Percentiles rank a stretch among this genome's conserved stretches.
phyloP scores from a whole-genome alignment of 2,329 filamentous ascomycete species.

The Aspergillus sp. region DNA sequence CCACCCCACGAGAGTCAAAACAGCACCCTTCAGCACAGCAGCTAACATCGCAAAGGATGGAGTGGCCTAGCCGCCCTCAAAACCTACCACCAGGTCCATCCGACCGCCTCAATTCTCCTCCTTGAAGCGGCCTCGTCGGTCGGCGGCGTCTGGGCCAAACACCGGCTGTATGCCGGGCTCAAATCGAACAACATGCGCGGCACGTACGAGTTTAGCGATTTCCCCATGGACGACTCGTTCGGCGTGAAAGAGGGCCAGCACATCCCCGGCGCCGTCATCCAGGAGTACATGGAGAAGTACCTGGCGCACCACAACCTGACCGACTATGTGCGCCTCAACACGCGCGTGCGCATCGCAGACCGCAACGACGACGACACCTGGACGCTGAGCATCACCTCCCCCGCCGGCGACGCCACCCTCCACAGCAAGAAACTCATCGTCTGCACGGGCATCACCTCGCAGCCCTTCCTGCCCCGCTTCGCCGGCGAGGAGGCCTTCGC shows the following conservation, averaged over 20 bases:
- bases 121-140: slow-evolving; percentile 57
- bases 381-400: slow-evolving; percentile 25
- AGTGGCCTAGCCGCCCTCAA: slow-evolving; percentile 61
- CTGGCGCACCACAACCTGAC: slow-evolving; percentile 52
- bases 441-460: slow-evolving; percentile 60
- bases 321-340: slow-evolving; percentile 49
- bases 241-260: slow-evolving; percentile 52
- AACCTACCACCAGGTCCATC: slow-evolving; percentile 59
- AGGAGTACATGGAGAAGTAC: slow-evolving; percentile 57
- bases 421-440: slow-evolving; percentile 54
- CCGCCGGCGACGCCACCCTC: slow-evolving; percentile 20
- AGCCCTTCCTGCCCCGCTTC: slow-evolving; percentile 54
- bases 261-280: slow-evolving; percentile 56
- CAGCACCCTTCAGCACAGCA: neutral
- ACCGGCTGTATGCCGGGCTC: slow-evolving; percentile 64
- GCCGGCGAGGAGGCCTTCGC: slow-evolving; percentile 50
- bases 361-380: slow-evolving; percentile 39
- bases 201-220: slow-evolving; percentile 71
- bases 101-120: slow-evolving; percentile 54
- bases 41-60: slow-evolving; percentile 36
- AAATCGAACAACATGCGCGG: slow-evolving; percentile 73
- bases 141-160: slow-evolving; percentile 68
- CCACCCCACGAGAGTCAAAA: neutral
- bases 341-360: slow-evolving; percentile 50
- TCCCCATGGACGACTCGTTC: slow-evolving; percentile 63